Evolutionary conservation across 805 yeast genomes (phyloP).

Genomic region (Dipodascus geniculatus): DNA sequence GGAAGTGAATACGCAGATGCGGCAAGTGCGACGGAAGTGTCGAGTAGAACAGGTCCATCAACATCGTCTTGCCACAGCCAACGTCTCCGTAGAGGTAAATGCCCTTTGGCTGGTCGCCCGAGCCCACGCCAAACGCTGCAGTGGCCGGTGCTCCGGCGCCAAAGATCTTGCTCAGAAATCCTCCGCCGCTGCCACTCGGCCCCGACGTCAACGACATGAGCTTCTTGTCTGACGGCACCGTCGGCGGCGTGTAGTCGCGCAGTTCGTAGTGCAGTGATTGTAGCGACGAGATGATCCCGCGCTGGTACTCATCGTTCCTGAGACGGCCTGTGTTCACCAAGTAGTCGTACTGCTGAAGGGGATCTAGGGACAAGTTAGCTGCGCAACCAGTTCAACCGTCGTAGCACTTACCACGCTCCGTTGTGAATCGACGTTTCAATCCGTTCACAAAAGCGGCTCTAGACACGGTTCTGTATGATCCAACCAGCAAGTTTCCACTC

Average conservation of each 20-base stretch:
- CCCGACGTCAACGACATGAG: slow-evolving; percentile 18
- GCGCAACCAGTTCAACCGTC: background rate
- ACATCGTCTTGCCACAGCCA: slow-evolving; percentile 97
- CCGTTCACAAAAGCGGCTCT: no score
- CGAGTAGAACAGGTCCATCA: slow-evolving; percentile 87
- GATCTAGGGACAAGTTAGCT: slow-evolving; percentile 10
- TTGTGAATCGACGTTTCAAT: no score
- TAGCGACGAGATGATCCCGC: slow-evolving; percentile 52
- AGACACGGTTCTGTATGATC: no score
- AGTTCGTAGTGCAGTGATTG: slow-evolving; percentile 48
- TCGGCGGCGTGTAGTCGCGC: slow-evolving; percentile 45
- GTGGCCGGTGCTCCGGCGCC: slow-evolving; percentile 5
- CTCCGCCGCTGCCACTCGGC: slow-evolving; percentile 12
- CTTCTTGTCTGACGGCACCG: slow-evolving; percentile 39
- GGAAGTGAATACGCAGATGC: slow-evolving; percentile 81
- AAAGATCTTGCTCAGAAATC: slow-evolving; percentile 8
- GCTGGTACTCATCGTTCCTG: slow-evolving; percentile 68
- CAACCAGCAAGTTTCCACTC: no score
- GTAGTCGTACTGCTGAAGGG: slow-evolving; percentile 25
- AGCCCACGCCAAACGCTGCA: slow-evolving; percentile 10
- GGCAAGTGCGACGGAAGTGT: slow-evolving; percentile 72
- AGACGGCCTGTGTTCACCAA: slow-evolving; percentile 22
- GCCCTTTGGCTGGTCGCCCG: slow-evolving; percentile 50
- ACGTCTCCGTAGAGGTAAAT: slow-evolving; percentile 94
- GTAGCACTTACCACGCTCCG: no score